Evolutionary conservation across 306 rosid species (phyloP).

Genomic region (Corylus avellana): DNA sequence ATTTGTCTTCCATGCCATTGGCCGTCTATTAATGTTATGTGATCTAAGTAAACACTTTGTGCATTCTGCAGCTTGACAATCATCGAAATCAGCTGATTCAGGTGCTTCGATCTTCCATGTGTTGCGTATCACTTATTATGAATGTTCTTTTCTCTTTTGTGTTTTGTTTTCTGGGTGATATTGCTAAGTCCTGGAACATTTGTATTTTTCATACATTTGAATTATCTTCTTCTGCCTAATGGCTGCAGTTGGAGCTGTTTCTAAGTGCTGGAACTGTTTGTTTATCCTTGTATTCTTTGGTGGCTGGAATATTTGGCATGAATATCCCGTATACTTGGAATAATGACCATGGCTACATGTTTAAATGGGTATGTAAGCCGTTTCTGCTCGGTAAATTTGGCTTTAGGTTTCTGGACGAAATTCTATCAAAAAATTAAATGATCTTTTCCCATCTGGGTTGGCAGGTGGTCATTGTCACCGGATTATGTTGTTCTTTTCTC

Average conservation of each 20-base stretch:
- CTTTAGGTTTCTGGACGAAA: conserved; percentile 4
- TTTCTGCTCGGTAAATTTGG: neutral
- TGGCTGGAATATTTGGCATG: conserved; percentile 70
- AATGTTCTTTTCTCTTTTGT: neutral
- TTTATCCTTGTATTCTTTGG: conserved; percentile 54
- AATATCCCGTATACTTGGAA: conserved; percentile 68
- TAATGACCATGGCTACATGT: conserved; percentile 41
- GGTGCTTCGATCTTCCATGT: conserved; percentile 46
- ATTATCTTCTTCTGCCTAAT: conserved; percentile 7
- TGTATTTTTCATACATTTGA: neutral
- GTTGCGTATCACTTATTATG: neutral
- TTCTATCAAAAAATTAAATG: neutral
- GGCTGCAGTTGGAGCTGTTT: conserved; percentile 73
- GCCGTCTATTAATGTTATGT: conserved; percentile 8
- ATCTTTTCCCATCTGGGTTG: conserved; percentile 7
- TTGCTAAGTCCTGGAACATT: neutral
- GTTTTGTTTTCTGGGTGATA: neutral
- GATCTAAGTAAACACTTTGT: conserved; percentile 10
- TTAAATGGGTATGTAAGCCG: conserved; percentile 68
- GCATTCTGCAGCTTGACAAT: conserved; percentile 64
- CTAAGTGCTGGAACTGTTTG: conserved; percentile 64
- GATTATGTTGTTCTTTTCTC: conserved; percentile 20
- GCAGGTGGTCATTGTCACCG: conserved; percentile 59
- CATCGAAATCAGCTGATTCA: conserved; percentile 69
- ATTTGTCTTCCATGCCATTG: neutral